Evolutionary conservation across 768 basidiomycete species (phyloP).

Genomic region (Russula sp.): DNA sequence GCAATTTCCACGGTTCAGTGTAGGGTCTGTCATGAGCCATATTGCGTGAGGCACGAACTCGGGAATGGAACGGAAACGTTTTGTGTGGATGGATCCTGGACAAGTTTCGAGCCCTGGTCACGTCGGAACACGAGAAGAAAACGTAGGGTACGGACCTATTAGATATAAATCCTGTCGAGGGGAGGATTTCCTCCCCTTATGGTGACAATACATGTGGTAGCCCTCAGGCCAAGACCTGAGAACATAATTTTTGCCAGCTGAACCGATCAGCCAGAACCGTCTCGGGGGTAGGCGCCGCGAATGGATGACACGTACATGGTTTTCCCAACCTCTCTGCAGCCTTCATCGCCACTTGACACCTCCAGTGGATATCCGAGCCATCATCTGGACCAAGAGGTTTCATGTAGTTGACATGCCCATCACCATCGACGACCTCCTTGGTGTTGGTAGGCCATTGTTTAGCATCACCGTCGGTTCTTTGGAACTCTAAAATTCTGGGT

Average conservation of each 20-base stretch:
- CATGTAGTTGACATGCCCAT: constrained; percentile 73
- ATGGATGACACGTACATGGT: constrained; percentile 44
- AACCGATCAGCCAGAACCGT: neutral
- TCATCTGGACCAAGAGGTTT: constrained; percentile 52
- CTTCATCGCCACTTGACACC: constrained; percentile 40
- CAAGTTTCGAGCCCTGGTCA: neutral
- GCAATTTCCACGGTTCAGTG: constrained; percentile 50
- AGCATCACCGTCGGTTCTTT: constrained; percentile 56
- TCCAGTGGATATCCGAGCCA: constrained; percentile 55
- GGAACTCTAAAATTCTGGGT: constrained; percentile 59
- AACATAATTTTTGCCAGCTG: constrained; percentile 56
- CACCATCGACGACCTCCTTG: constrained; percentile 49
- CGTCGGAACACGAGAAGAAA: neutral
- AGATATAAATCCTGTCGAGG: constrained; percentile 79
- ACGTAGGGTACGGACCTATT: constrained; percentile 47
- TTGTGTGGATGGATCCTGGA: constrained; percentile 43
- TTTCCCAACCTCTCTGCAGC: constrained; percentile 47
- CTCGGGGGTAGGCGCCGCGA: neutral
- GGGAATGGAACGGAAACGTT: constrained; percentile 73
- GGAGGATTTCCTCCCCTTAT: constrained; percentile 53
- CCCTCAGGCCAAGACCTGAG: constrained; percentile 61
- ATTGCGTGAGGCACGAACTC: constrained; percentile 83
- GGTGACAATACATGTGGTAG: constrained; percentile 72
- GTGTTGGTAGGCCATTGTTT: constrained; percentile 58
- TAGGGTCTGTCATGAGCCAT: constrained; percentile 65